These are phyloP conservation scores for Cryptococcus neoformans DNA, from an alignment of 1,284 basidiomycete species.

Conservation along the genomic window DNA sequence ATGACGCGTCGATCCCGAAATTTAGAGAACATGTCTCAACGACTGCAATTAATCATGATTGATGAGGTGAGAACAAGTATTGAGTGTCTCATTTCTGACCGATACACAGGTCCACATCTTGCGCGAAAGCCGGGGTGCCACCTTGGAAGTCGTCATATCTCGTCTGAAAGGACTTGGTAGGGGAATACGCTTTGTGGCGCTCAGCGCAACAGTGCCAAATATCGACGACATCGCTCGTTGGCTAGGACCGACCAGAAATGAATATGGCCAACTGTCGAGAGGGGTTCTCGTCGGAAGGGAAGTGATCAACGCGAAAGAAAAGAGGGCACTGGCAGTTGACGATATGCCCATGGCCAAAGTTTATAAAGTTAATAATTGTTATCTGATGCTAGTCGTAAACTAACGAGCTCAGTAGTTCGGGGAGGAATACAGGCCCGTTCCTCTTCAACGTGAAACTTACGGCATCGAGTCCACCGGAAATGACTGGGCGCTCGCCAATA, in stretches of 20 bases:
- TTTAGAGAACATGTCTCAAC: conserved; percentile 54
- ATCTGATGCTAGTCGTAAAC: not conserved
- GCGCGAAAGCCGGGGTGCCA: conserved; percentile 82
- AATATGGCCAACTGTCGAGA: conserved; percentile 4
- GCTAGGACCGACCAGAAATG: conserved; percentile 59
- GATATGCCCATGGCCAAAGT: conserved; percentile 58
- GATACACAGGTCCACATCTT: conserved; percentile 77
- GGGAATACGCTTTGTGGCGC: conserved; percentile 73
- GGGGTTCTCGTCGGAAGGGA: conserved; percentile 17
- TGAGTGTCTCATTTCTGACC: not conserved
- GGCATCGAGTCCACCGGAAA: conserved; percentile 62
- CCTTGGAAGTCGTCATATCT: conserved; percentile 86
- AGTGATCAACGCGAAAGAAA: not conserved
- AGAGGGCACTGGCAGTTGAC: not conserved
- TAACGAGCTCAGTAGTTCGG: conserved; percentile 63
- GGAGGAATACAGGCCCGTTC: conserved; percentile 84
- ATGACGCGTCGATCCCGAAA: conserved; percentile 62
- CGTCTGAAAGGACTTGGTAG: conserved; percentile 71
- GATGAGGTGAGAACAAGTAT: conserved; percentile 65
- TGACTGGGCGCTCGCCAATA: conserved; percentile 72
- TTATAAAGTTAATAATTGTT: conserved; percentile 60
- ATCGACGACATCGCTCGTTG: conserved; percentile 84
- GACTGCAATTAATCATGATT: conserved; percentile 65
- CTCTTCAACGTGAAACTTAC: conserved; percentile 67
- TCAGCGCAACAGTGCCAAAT: conserved; percentile 89